Evolutionary conservation across 139 green algal genomes (phyloP).

Genomic region (Chlamydomonas sp.): DNA sequence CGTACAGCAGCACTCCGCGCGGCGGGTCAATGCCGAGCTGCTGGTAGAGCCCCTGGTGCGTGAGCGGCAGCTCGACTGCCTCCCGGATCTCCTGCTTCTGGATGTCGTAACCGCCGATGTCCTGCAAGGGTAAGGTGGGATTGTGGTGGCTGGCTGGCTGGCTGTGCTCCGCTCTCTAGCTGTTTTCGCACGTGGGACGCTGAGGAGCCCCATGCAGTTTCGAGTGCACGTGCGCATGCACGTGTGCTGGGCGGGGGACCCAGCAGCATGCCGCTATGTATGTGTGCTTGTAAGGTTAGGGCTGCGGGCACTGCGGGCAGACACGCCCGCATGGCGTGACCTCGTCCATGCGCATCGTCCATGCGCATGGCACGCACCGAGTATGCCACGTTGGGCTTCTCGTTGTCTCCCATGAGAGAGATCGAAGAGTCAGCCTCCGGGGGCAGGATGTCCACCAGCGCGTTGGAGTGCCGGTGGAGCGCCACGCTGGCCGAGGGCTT

Average conservation of each 20-base stretch:
- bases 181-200: too few relatives aligned
- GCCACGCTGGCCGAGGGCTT: slow-evolving; percentile 91
- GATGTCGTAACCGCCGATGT: slow-evolving; percentile 97
- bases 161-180: too few relatives aligned
- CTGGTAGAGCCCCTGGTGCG: slow-evolving; percentile 90
- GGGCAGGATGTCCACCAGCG: slow-evolving; percentile 96
- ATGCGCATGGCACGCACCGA: too few relatives aligned
- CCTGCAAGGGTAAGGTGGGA: too few relatives aligned
- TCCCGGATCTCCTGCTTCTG: slow-evolving; percentile 99
- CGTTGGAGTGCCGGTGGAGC: slow-evolving; percentile 95
- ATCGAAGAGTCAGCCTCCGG: slow-evolving; percentile 97
- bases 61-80: slow-evolving; percentile 97
- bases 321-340: too few relatives aligned
- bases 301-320: too few relatives aligned
- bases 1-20: slow-evolving; percentile 93
- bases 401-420: slow-evolving; percentile 80
- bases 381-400: slow-evolving; percentile 94
- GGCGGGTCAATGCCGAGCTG: slow-evolving; percentile 96
- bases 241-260: too few relatives aligned
- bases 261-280: neutral
- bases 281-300: too few relatives aligned
- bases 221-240: too few relatives aligned
- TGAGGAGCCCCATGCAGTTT: too few relatives aligned
- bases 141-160: too few relatives aligned
- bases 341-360: too few relatives aligned